Base-by-base conservation (phyloP, 345 rosid genomes). In the Gossypium arboreum region DNA sequence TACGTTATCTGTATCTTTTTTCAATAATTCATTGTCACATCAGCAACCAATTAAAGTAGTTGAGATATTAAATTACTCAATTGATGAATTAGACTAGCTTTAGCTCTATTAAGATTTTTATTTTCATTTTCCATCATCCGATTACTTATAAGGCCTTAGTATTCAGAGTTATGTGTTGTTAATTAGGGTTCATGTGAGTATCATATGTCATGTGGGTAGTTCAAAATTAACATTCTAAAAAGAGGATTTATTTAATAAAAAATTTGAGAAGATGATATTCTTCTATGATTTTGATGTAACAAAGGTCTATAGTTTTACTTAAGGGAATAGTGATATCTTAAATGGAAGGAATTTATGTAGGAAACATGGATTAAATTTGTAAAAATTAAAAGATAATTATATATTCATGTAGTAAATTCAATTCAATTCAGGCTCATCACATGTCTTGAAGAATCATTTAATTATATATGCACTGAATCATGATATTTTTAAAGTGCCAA, bases 221-320 rank as follows among this genome's bases (percentile, higher is more conserved):
- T 29, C n/a, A 65, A 48, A 76, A 57, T 78, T 67, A 73, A 52
- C 59, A 16, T 73, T 27, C 41, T n/a, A 4, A 60, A 5, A n/a
- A 47, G 44, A 41, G 39, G 54, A 9, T 54, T 67, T 18, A 27
- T 60, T 41, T 57, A 34, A 80, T 52, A 75, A 62, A 68, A 39
- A 1, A 47, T 57, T 63, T 66, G 43, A 67, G 41, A 52, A 20
- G 22, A 17, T 54, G 20, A 17, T 52, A 52, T 6, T 52, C 57
- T 52, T 52, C 2, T 16, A 4, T 3, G 57, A 52, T 16, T 52
- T 6, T 17, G 57, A 52, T 17, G 9, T 52, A 52, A 52, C 4
- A 4, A 16, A 52, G 55, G 13, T 50, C 17, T 10, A 13, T 13
- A 50, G 17, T 50, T 3, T 29, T 5, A 16, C 56, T 52, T 52